Conservation (phyloP, 192 early-diverging fungal genomes). For the Backusella macrospora region DNA sequence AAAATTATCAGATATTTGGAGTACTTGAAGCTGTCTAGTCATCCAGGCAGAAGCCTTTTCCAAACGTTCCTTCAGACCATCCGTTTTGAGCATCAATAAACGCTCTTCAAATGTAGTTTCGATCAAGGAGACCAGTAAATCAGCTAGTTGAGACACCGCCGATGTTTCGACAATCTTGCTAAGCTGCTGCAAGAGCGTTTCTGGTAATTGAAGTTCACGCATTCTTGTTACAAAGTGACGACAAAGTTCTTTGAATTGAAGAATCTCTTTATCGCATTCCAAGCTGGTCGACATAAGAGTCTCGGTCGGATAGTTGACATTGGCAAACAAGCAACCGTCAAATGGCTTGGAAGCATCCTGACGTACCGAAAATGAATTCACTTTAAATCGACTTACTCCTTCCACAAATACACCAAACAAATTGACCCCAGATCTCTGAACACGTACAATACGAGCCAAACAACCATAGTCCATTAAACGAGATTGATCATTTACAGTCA, state of each 20-base stretch:
- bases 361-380: constrained; percentile 47
- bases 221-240: constrained; percentile 53
- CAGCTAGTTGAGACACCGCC: constrained; percentile 60
- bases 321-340: constrained; percentile 41
- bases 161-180: constrained; percentile 64
- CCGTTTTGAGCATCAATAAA: constrained; percentile 60
- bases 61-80: constrained; percentile 61
- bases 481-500: constrained; percentile 15
- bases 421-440: constrained; percentile 60
- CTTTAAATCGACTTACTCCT: constrained; percentile 59
- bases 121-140: constrained; percentile 72
- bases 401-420: constrained; percentile 70
- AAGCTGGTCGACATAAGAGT: constrained; percentile 12
- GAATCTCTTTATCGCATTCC: constrained; percentile 55
- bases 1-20: constrained; percentile 69
- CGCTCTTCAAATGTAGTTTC: constrained; percentile 74
- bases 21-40: constrained; percentile 71
- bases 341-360: constrained; percentile 37
- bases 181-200: constrained; percentile 62
- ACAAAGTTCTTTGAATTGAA: constrained; percentile 56
- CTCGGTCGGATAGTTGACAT: constrained; percentile 45
- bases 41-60: constrained; percentile 58
- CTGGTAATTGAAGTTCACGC: constrained; percentile 69
- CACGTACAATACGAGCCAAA: constrained; percentile 52
- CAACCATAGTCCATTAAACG: constrained; percentile 49